These are phyloP conservation scores for Claviceps cyperi DNA, from an alignment of 2,329 filamentous ascomycete genomes.

Conservation along the genomic window DNA sequence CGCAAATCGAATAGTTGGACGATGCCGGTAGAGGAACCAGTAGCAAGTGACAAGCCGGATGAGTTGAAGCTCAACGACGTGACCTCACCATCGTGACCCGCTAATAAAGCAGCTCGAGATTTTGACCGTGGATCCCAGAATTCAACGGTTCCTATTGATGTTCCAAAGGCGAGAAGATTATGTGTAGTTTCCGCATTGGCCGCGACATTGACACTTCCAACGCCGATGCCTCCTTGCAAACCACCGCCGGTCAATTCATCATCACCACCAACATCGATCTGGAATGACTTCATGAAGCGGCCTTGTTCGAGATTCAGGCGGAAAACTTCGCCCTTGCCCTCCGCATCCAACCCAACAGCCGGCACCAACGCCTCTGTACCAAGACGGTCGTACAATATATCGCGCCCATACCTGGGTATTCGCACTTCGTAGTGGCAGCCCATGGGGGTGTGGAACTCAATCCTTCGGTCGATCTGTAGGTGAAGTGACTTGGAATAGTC, in stretches of 20 bases:
- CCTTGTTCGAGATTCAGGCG: slow-evolving; percentile 82
- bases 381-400: slow-evolving; percentile 69
- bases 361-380: slow-evolving; percentile 79
- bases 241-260: slow-evolving; percentile 57
- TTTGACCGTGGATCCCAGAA: slow-evolving; percentile 89
- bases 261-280: slow-evolving; percentile 78
- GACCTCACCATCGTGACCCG: slow-evolving; percentile 55
- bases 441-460: slow-evolving; percentile 85
- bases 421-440: slow-evolving; percentile 82
- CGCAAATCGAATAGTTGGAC: slow-evolving; percentile 87
- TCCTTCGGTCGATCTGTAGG: slow-evolving; percentile 75
- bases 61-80: slow-evolving; percentile 78
- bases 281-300: slow-evolving; percentile 86
- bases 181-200: slow-evolving; percentile 81
- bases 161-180: slow-evolving; percentile 84
- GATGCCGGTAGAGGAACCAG: slow-evolving; percentile 76
- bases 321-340: slow-evolving; percentile 85
- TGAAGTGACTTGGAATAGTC: slow-evolving; percentile 94
- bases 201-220: slow-evolving; percentile 75
- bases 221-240: slow-evolving; percentile 72
- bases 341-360: slow-evolving; percentile 70
- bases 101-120: slow-evolving; percentile 63
- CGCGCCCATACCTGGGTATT: slow-evolving; percentile 82
- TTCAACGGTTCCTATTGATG: slow-evolving; percentile 86
- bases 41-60: slow-evolving; percentile 71